Evolutionary conservation across 352 stramenopile species (phyloP), one percentile per base, ranked within the genome.

Genomic region (Thalassiosira tumida): DNA sequence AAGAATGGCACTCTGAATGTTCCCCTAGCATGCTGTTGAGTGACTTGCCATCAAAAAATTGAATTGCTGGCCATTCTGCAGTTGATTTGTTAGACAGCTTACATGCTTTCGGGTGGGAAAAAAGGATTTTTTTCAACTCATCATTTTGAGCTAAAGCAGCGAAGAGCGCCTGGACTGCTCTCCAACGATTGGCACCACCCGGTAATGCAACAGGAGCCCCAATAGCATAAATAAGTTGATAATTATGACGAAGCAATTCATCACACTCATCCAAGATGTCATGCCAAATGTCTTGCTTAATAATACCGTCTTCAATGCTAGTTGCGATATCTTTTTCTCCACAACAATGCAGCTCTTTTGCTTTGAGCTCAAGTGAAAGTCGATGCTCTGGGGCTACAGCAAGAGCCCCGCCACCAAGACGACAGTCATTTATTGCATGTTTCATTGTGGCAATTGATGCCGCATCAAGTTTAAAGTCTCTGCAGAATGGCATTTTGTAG

Each of bases 231-330:
- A 98, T 95, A 17, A 98, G 95, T 64, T 98, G 97, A 77, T 98
- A 98, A 15, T 96, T 96, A 91, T 98, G 96, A 33, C 97, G 96
- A 0, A 99, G 94, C 15, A 98, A 75, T 10, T 98, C 97, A 89
- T 98, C 97, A 59, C 94, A 96, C 64, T 99, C 97, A 92, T 98
- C 97, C 29, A 98, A 92, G 10, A 99, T 94, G 77, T 98, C 97
- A 98, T 33, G 95, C 86, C 31, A 96, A 47, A 15, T 79, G 84
- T 43, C 96, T 86, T 38, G 98, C 31, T 87, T 35, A 97, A 89
- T n/a, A 91, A 78, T n/a, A 96, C 89, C 31, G 97, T 86, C 0
- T 79, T 88, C 24, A 84, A 65, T 14, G 87, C 24, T 1, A 94
- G 70, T 21, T 64, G 72, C 3, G 50, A 88, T 78, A 41, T 83